A percentile compares a stretch with the other conserved stretches of the same genome.
These are phyloP conservation scores for Mucor piriformis DNA, from an alignment of 371 early-diverging fungal species.

Conservation along the genomic window DNA sequence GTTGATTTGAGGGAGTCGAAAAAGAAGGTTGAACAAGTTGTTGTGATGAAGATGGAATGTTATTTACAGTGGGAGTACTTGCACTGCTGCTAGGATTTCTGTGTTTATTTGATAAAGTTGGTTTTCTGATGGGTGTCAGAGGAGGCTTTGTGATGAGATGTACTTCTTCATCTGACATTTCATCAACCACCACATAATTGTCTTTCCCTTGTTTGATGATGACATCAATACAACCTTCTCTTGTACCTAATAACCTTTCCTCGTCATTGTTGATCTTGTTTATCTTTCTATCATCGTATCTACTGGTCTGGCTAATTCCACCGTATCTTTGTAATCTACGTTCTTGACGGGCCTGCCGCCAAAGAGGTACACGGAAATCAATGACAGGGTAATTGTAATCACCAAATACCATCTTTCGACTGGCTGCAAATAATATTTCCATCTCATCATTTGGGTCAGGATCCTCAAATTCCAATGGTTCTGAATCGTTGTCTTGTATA, in stretches of 20 bases:
- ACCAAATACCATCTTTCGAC: constrained; percentile 52
- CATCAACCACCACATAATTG: constrained; percentile 46
- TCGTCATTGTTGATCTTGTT: not conserved
- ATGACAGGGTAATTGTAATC: constrained; percentile 61
- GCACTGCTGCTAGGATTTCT: not conserved
- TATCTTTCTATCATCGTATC: constrained; percentile 1
- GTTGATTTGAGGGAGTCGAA: constrained; percentile 6
- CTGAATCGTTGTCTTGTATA: constrained; percentile 19
- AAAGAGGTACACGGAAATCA: constrained; percentile 51
- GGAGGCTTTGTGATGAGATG: not conserved
- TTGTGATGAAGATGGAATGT: not conserved
- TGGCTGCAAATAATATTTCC: constrained; percentile 42
- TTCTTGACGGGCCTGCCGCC: constrained; percentile 36
- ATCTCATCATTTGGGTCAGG: constrained; percentile 44
- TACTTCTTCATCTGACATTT: constrained; percentile 6
- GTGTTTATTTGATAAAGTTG: constrained; percentile 12
- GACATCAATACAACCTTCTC: constrained; percentile 55
- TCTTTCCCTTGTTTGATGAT: constrained; percentile 51
- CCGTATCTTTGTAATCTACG: constrained; percentile 8
- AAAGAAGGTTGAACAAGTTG: constrained; percentile 4
- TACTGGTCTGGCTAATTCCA: not conserved
- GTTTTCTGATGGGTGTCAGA: constrained; percentile 13
- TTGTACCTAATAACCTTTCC: constrained; percentile 11
- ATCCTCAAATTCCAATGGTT: constrained; percentile 46
- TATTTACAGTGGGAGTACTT: constrained; percentile 4